Percentiles rank a stretch among this genome's conserved stretches.
These are phyloP conservation scores for Otatea glauca DNA, from an alignment of 176 grass and related monocot species.

Conservation along the genomic window DNA sequence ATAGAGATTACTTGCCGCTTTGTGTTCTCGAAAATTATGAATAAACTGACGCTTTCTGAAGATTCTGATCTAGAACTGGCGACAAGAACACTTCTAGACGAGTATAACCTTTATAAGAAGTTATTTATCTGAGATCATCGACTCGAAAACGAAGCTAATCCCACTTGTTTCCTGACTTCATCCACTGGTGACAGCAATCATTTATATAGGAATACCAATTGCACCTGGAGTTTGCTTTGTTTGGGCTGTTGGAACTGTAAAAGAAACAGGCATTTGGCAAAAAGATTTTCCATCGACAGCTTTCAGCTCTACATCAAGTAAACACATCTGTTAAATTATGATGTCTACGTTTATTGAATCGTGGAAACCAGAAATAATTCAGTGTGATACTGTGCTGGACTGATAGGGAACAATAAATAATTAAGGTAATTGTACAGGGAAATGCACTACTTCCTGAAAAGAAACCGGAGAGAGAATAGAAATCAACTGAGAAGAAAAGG, in stretches of 20 bases:
- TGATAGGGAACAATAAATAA: background rate
- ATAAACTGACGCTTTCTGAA: background rate
- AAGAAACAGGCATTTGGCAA: background rate
- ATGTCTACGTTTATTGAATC: background rate
- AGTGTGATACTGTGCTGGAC: background rate
- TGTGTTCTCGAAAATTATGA: background rate
- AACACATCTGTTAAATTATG: background rate
- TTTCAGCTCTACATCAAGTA: background rate
- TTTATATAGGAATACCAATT: background rate
- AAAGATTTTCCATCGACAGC: background rate
- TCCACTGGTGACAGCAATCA: background rate
- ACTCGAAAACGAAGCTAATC: background rate
- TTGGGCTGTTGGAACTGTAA: background rate
- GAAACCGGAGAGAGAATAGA: background rate
- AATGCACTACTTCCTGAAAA: background rate
- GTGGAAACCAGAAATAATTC: background rate
- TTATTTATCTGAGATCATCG: background rate
- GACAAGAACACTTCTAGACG: background rate
- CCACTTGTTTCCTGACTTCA: background rate
- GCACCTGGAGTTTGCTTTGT: background rate
- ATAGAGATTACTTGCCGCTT: background rate
- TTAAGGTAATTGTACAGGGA: background rate
- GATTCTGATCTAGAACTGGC: background rate
- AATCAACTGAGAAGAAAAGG: background rate
- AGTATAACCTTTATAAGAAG: background rate